Base-by-base conservation (phyloP, 2,329 filamentous ascomycete genomes). In the Colletotrichum australisinense region DNA sequence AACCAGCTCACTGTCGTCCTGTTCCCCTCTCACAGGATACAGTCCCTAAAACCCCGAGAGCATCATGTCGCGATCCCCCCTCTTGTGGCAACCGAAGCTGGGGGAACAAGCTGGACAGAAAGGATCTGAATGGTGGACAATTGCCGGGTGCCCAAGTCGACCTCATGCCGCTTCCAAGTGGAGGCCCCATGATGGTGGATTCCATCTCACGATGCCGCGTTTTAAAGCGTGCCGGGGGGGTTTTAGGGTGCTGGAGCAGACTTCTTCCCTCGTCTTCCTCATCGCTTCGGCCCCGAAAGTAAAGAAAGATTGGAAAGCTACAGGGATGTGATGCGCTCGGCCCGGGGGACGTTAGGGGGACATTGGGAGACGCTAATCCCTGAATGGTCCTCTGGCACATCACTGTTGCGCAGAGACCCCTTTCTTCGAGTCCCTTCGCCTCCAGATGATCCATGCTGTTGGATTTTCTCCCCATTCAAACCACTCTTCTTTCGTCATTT, bases 161-260 rank as follows among this genome's bases (percentile, higher is more conserved):
- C 35, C 19, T 57, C 67, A 57, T 65, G 70, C 56, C 67, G 16
- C 38, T 8, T 2, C 16, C 46, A 38, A 19, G 67, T 57, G 67
- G 66, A 26, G 42, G 38, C 14, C 42, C 52, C 46, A 30, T 28
- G 22, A 32, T 49, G 32, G 63, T 57, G 64, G 69, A 30, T 58
- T 46, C n/a, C 19, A 24, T 11, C 53, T 58, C 38, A 26, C 24
- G 42, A 60, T 63, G 46, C 30, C 22, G 49, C 42, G 70, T 73
- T 73, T 70, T 55, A 52, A 22, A 57, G 55, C 46, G 42, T 65
- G 46, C 59, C 46, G 28, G 59, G 58, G 59, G n/a, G 14, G 66
- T 69, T 64, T 72, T 64, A 49, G 59, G 38, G 59, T 56, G 53
- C 66, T 72, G 70, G 66, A 62, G 55, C 30, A 9, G 22, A 38